phyloP scores from a whole-genome alignment of 441 rosid species.

The Adansonia gregorii region DNA sequence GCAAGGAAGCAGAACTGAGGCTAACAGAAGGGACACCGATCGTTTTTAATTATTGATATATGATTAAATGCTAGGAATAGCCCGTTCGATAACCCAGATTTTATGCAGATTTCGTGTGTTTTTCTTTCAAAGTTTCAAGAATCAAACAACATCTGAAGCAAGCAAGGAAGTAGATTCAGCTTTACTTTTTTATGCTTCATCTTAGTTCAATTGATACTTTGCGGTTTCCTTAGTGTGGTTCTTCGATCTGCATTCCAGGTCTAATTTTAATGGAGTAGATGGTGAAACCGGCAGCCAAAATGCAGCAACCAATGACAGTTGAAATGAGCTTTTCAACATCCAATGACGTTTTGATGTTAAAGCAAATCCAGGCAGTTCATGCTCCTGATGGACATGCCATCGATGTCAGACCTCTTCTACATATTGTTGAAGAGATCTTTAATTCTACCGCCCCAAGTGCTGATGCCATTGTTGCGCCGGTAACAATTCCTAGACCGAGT shows the following conservation, averaged over 20 bases:
- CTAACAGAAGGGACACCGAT: background rate
- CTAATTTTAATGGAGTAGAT: constrained; percentile 26
- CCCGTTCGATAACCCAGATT: background rate
- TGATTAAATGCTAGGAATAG: background rate
- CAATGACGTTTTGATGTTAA: constrained; percentile 68
- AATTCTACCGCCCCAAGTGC: constrained; percentile 52
- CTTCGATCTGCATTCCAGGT: constrained; percentile 3
- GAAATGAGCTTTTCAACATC: constrained; percentile 48
- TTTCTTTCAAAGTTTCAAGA: constrained; percentile 12
- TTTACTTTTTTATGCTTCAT: constrained; percentile 27
- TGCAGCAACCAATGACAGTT: constrained; percentile 37
- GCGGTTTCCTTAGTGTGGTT: constrained; percentile 18
- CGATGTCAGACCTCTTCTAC: constrained; percentile 66
- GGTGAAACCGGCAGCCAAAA: constrained; percentile 37
- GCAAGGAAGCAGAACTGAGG: constrained; percentile 22
- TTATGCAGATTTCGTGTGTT: constrained; percentile 9
- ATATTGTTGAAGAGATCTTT: constrained; percentile 73
- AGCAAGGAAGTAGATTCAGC: constrained; percentile 70
- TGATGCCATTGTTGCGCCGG: constrained; percentile 38
- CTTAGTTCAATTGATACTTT: background rate
- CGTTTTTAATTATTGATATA: background rate
- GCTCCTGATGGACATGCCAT: constrained; percentile 64
- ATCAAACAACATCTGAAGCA: constrained; percentile 58
- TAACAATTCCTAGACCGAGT: constrained; percentile 20
- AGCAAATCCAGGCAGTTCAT: constrained; percentile 63